Evolutionary conservation across 345 rosid species (phyloP), one percentile per base, ranked within the genome.

Genomic region (Ceriops decandra): DNA sequence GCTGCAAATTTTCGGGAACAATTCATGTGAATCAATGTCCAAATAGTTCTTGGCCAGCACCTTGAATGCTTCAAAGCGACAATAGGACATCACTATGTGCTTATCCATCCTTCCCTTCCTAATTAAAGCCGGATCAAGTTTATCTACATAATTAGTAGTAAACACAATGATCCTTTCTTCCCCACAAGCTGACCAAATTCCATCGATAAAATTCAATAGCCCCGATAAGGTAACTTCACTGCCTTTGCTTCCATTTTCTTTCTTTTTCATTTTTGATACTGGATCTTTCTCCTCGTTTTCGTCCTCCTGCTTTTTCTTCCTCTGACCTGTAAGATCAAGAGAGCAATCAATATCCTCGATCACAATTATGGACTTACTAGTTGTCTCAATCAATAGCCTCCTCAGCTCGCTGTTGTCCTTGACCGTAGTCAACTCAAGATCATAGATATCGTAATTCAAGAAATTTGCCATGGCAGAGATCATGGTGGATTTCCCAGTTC

Each of bases 161-260:
- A 22, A 22, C 24, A 22, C 24, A 22, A 22, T 22, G 24, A 22
- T 22, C 24, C 24, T 22, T 22, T 22, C 24, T 22, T 22, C 24
- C 24, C 24, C 24, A 22, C 24, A 22, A 22, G 24, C 24, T 22
- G 24, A 22, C 24, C 24, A 22, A 22, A 22, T 22, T 22, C 24
- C 24, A 0, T 22, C 24, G 24, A 22, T 22, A 22, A 22, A 22
- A 22, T 22, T 22, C 24, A 22, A 22, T 22, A 22, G 24, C 24
- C 24, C 24, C 0, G 24, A 22, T 22, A 22, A 71, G 1, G 85
- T 82, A 13, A 82, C 77, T 69, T 80, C 71, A n/a, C 83, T 82
- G 10, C 21, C 30, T 11, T 68, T 62, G 22, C 49, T 53, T 24
- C 24, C 24, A 22, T 71, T 72, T 7, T 57, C 52, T 31, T 62